A percentile compares a stretch with the other conserved stretches of the same genome.
These are phyloP conservation scores for Boletus coccyginus DNA, from an alignment of 768 basidiomycete species.

Conservation along the genomic window DNA sequence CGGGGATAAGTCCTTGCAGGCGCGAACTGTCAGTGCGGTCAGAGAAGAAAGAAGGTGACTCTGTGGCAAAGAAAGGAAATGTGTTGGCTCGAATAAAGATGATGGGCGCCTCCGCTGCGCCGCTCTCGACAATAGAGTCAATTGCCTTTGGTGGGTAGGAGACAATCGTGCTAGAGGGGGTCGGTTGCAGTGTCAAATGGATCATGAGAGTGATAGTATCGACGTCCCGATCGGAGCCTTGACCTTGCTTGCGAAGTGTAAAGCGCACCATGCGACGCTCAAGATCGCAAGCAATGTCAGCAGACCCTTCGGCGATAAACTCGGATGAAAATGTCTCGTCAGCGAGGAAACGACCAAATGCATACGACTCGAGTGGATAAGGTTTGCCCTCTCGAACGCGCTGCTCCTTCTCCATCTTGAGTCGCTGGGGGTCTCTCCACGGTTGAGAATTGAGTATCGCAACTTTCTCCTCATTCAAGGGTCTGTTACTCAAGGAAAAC, in stretches of 20 bases:
- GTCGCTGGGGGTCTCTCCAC: slow-evolving; percentile 32
- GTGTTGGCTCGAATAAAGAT: slow-evolving; percentile 34
- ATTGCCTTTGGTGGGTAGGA: slow-evolving; percentile 23
- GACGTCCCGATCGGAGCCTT: slow-evolving; percentile 1
- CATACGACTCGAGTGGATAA: slow-evolving; percentile 23
- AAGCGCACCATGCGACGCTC: slow-evolving; percentile 32
- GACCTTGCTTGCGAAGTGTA: slow-evolving; percentile 27
- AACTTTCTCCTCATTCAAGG: slow-evolving; percentile 24
- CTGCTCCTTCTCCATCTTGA: slow-evolving; percentile 24
- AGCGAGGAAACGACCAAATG: slow-evolving; percentile 36
- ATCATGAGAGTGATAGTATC: background rate
- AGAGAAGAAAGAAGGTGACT: background rate
- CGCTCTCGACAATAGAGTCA: slow-evolving; percentile 18
- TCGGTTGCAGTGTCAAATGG: background rate
- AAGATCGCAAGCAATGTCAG: slow-evolving; percentile 37
- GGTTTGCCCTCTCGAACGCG: slow-evolving; percentile 22
- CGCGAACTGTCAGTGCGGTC: slow-evolving; percentile 13
- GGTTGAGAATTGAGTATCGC: slow-evolving; percentile 18
- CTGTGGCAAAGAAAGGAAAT: slow-evolving; percentile 30
- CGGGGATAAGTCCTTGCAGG: slow-evolving; percentile 26
- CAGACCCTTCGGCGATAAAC: slow-evolving; percentile 21
- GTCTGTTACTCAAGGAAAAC: slow-evolving; percentile 22
- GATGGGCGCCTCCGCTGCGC: slow-evolving; percentile 4
- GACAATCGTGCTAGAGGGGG: slow-evolving; percentile 7
- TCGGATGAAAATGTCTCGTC: slow-evolving; percentile 37